A percentile compares a stretch with the other conserved stretches of the same genome.
phyloP scores from a whole-genome alignment of 1,284 basidiomycete species.

The Tilletia walkeri region DNA sequence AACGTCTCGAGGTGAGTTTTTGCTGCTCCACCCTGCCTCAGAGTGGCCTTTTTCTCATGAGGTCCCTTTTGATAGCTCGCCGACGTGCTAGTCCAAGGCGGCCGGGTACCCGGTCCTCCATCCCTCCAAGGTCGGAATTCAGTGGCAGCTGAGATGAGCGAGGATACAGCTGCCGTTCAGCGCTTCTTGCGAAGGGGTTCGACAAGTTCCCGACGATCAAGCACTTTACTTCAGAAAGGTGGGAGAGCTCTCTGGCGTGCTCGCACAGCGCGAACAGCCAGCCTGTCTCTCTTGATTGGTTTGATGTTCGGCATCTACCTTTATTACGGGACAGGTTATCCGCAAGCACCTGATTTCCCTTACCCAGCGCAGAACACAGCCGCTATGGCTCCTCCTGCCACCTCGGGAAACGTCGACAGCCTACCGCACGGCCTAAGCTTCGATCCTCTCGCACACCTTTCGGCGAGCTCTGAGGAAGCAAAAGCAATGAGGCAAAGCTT shows the following conservation, averaged over 20 bases:
- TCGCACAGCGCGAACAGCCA: slow-evolving; percentile 75
- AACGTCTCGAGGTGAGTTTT: slow-evolving; percentile 71
- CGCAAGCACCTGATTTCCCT: slow-evolving; percentile 19
- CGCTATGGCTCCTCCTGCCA: neutral
- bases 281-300: slow-evolving; percentile 62
- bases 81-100: slow-evolving; percentile 42
- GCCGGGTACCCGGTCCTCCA: neutral
- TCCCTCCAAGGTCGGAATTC: neutral
- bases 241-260: slow-evolving; percentile 57
- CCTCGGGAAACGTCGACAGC: neutral
- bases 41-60: neutral
- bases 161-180: neutral
- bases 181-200: slow-evolving; percentile 1
- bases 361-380: slow-evolving; percentile 15
- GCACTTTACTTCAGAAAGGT: neutral
- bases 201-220: neutral
- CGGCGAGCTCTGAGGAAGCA: slow-evolving; percentile 2
- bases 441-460: slow-evolving; percentile 41
- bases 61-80: slow-evolving; percentile 22
- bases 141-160: neutral
- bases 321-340: slow-evolving; percentile 46
- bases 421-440: slow-evolving; percentile 23
- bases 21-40: slow-evolving; percentile 18
- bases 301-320: slow-evolving; percentile 47
- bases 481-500: neutral